These are phyloP conservation scores for Pelargonium australe DNA, from an alignment of 441 rosid genomes.

Conservation along the genomic window DNA sequence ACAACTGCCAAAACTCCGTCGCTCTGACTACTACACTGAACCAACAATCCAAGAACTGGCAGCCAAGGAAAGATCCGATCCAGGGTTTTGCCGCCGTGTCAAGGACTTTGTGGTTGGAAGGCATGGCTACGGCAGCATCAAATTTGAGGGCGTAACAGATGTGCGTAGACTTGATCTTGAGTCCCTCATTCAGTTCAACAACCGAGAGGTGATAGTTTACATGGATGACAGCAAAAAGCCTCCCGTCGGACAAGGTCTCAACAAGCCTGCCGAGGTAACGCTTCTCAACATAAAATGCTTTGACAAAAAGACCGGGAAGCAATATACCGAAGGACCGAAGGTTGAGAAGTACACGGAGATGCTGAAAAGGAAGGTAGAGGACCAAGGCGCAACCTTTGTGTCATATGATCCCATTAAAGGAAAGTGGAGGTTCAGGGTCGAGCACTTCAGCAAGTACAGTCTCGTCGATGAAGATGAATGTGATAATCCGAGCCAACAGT, in stretches of 20 bases:
- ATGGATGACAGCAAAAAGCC: conserved; percentile 87
- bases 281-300: conserved; percentile 87
- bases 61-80: conserved; percentile 78
- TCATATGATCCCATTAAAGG: conserved; percentile 76
- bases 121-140: conserved; percentile 79
- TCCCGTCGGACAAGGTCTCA: conserved; percentile 85
- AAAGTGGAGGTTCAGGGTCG: conserved; percentile 88
- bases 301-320: conserved; percentile 66
- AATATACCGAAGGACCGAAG: conserved; percentile 59
- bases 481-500: background rate
- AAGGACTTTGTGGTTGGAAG: conserved; percentile 82
- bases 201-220: conserved; percentile 87
- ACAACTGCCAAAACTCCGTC: conserved; percentile 72
- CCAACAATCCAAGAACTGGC: conserved; percentile 88
- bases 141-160: conserved; percentile 82
- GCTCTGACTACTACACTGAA: conserved; percentile 77
- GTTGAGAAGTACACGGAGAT: conserved; percentile 69
- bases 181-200: conserved; percentile 69
- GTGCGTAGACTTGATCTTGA: conserved; percentile 78
- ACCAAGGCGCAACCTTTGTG: conserved; percentile 84
- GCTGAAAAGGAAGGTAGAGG: conserved; percentile 79
- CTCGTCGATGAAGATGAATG: conserved; percentile 44
- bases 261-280: conserved; percentile 86
- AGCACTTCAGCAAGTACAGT: conserved; percentile 73
- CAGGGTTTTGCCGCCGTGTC: conserved; percentile 65